Evolutionary conservation across 306 rosid species (phyloP), one percentile per base, ranked within the genome.

Genomic region (Psophocarpus tetragonolobus): DNA sequence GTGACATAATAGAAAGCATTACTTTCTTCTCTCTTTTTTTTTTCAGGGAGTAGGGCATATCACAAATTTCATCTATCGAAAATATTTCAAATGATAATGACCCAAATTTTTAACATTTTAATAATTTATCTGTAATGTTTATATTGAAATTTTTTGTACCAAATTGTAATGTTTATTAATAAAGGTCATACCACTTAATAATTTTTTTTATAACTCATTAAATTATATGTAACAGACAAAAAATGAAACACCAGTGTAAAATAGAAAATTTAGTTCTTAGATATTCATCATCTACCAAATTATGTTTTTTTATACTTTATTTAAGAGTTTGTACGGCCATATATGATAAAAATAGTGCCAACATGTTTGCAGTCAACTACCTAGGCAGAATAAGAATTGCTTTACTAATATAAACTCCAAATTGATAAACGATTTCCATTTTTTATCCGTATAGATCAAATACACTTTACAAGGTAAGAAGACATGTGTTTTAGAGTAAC

Each of bases 381-480:
- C 39, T 26, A 29, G 33, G 5, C 13, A 53, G 48, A 61, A 61
- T 33, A 26, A 29, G 15, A 0, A 15, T 26, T 72, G 53, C 68
- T 51, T 71, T 20, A 50, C 80, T 33, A 9, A 36, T 80, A 30
- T 26, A 44, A 65, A 64, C 61, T 38, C 53, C 32, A 73, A 74
- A 2, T 0, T 5, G 21, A 6, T 53, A 21, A 23, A 23, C 33
- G 23, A 21, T 32, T 17, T n/a, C 10, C 39, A 65, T 3, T 3
- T 57, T 42, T 66, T 56, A 4, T 26, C 44, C 29, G 24, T 41
- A 21, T 15, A 32, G 36, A 58, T 33, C 33, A 39, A 80, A 51
- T 80, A 30, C 62, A 65, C 80, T 74, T 57, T 44, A 44, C 67
- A 45, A 67, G 23, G 10, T 29, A 63, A 47, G 15, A 73, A 65